Evolutionary conservation across 2,329 filamentous ascomycete genomes (phyloP).

Genomic region (Clonostachys sp.): DNA sequence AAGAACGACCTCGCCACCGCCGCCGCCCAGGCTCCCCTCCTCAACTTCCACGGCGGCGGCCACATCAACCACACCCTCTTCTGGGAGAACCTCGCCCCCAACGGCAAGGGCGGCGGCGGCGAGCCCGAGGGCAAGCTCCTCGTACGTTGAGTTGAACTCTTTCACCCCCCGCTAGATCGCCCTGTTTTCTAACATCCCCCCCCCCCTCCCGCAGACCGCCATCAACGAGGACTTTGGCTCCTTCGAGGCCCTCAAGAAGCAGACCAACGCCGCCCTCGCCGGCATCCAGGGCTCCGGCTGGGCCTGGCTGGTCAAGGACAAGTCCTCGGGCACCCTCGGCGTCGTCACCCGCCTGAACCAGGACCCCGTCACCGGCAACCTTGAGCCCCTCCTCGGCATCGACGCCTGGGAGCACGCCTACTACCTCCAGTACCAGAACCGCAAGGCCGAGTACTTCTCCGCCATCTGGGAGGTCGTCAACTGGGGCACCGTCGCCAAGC

Average conservation of each 20-base stretch:
- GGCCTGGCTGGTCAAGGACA: constrained; percentile 82
- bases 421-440: constrained; percentile 94
- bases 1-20: constrained; percentile 54
- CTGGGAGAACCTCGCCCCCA: constrained; percentile 76
- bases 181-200: neutral
- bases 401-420: constrained; percentile 97
- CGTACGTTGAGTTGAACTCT: constrained; percentile 21
- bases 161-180: neutral
- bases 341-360: constrained; percentile 78
- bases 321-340: constrained; percentile 53
- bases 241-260: constrained; percentile 58
- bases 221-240: constrained; percentile 67
- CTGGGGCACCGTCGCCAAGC: constrained; percentile 85
- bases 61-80: constrained; percentile 86
- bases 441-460: constrained; percentile 92
- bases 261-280: constrained; percentile 64
- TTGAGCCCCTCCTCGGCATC: constrained; percentile 77
- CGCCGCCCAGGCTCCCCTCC: constrained; percentile 42
- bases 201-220: constrained; percentile 31
- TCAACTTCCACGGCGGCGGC: constrained; percentile 81
- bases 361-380: constrained; percentile 81
- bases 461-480: constrained; percentile 94
- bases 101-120: constrained; percentile 57
- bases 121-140: constrained; percentile 59
- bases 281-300: constrained; percentile 83